Percentiles rank a stretch among this genome's conserved stretches.
Evolutionary conservation across 805 yeast genomes (phyloP).

Genomic region (Zygoascus biomembranicola): DNA sequence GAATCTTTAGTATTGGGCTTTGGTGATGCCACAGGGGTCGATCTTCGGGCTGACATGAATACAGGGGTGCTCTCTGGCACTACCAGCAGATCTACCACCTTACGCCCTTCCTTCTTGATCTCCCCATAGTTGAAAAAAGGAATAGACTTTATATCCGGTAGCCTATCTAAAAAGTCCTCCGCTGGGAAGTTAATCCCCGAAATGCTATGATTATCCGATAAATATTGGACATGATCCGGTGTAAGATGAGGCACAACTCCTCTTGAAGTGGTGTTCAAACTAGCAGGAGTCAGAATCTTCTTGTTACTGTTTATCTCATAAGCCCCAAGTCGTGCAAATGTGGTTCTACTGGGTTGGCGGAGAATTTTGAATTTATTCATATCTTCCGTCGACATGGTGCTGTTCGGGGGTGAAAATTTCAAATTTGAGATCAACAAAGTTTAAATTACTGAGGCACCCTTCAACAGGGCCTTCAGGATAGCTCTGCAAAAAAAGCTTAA

Average conservation of each 20-base stretch:
- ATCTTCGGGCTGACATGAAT: constrained; percentile 24
- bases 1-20: constrained; percentile 28
- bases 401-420: not conserved
- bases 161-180: constrained; percentile 33
- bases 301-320: constrained; percentile 4
- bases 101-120: not conserved
- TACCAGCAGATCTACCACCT: constrained; percentile 15
- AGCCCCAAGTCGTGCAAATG: constrained; percentile 21
- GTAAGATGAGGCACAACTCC: constrained; percentile 37
- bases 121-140: constrained; percentile 11
- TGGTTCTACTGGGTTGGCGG: constrained; percentile 11
- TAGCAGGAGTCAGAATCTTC: constrained; percentile 24
- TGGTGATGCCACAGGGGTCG: constrained; percentile 24
- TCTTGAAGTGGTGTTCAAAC: constrained; percentile 30
- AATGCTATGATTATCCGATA: constrained; percentile 7
- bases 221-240: constrained; percentile 28
- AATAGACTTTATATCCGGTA: constrained; percentile 8
- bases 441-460: too few relatives aligned
- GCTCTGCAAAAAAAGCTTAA: too few relatives aligned
- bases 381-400: not conserved
- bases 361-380: constrained; percentile 14
- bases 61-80: constrained; percentile 25
- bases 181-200: constrained; percentile 25
- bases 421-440: too few relatives aligned
- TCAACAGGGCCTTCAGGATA: too few relatives aligned